These are phyloP conservation scores for Ceratocystiopsis minuta DNA, from an alignment of 2,329 filamentous ascomycete species.

Conservation along the genomic window DNA sequence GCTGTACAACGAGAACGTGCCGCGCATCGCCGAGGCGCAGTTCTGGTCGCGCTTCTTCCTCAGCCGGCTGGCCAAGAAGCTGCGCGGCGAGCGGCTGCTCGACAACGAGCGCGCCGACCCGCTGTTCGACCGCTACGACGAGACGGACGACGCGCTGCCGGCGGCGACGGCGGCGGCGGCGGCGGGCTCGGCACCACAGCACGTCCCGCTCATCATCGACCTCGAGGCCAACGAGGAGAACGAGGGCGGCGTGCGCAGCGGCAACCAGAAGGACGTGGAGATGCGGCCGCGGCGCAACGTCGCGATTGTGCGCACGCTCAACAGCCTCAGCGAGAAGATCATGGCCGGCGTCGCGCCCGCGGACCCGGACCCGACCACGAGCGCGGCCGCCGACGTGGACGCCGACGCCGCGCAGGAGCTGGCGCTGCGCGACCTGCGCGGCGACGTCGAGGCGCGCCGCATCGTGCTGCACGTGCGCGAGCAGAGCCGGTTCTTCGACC, in stretches of 20 bases:
- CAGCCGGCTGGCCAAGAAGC: slow-evolving; percentile 73
- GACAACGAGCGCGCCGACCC: slow-evolving; percentile 61
- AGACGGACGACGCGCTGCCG: slow-evolving; percentile 44
- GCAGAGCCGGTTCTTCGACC: slow-evolving; percentile 66
- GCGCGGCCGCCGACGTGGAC: slow-evolving; percentile 19
- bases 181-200: slow-evolving; percentile 18
- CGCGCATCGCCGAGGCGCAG: slow-evolving; percentile 55
- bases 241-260: slow-evolving; percentile 61
- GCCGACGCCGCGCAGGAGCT: slow-evolving; percentile 33
- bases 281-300: slow-evolving; percentile 73
- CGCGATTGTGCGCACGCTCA: slow-evolving; percentile 76
- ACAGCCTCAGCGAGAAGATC: slow-evolving; percentile 82
- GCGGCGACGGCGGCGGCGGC: slow-evolving; percentile 38
- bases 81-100: slow-evolving; percentile 73
- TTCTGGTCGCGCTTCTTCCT: slow-evolving; percentile 95
- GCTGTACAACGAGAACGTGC: slow-evolving; percentile 87
- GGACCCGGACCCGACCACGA: slow-evolving; percentile 48
- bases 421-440: slow-evolving; percentile 61
- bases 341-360: slow-evolving; percentile 71
- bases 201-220: slow-evolving; percentile 75
- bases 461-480: slow-evolving; percentile 79
- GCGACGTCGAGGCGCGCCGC: slow-evolving; percentile 53
- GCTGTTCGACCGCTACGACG: slow-evolving; percentile 69
- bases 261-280: slow-evolving; percentile 75
- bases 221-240: slow-evolving; percentile 91